Evolutionary conservation across 768 basidiomycete species (phyloP).

Genomic region (Boletus reticuloceps): DNA sequence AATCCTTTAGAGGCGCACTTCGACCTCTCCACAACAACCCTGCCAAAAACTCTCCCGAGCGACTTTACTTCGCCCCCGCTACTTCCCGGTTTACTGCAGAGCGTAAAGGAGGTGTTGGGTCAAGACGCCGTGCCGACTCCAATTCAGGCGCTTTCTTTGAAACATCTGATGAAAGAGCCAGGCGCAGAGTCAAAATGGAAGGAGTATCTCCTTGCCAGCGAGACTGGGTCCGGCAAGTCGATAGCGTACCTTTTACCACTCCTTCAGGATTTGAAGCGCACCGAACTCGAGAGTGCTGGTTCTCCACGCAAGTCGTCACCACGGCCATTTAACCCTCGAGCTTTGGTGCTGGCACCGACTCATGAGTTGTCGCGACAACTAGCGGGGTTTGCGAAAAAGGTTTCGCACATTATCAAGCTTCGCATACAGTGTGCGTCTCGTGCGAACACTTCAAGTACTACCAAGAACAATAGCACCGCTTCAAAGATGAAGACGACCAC

Average conservation of each 20-base stretch:
- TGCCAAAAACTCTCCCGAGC: constrained; percentile 30
- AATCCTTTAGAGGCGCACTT: constrained; percentile 37
- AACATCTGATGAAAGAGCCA: constrained; percentile 50
- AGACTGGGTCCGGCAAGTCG: constrained; percentile 91
- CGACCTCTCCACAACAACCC: constrained; percentile 30
- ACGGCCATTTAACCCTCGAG: constrained; percentile 59
- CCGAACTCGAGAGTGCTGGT: constrained; percentile 40
- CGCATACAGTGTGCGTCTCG: constrained; percentile 71
- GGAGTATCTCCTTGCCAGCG: constrained; percentile 74
- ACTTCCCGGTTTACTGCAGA: constrained; percentile 58
- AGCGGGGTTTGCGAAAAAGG: constrained; percentile 65
- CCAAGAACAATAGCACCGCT: constrained; percentile 37
- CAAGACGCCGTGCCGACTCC: constrained; percentile 59
- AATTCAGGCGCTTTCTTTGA: constrained; percentile 75
- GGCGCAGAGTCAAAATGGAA: constrained; percentile 16
- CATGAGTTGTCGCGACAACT: constrained; percentile 88
- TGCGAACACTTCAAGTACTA: constrained; percentile 41
- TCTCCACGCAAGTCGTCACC: constrained; percentile 11
- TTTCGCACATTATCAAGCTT: constrained; percentile 74
- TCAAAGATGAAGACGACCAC: constrained; percentile 43
- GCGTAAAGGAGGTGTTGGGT: constrained; percentile 58
- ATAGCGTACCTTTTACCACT: constrained; percentile 87
- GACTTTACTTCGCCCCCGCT: constrained; percentile 69
- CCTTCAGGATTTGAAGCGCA: constrained; percentile 70
- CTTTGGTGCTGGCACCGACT: constrained; percentile 80